Base-by-base conservation (phyloP, 2,329 filamentous ascomycete species). In the Lachnellula subtilissima region DNA sequence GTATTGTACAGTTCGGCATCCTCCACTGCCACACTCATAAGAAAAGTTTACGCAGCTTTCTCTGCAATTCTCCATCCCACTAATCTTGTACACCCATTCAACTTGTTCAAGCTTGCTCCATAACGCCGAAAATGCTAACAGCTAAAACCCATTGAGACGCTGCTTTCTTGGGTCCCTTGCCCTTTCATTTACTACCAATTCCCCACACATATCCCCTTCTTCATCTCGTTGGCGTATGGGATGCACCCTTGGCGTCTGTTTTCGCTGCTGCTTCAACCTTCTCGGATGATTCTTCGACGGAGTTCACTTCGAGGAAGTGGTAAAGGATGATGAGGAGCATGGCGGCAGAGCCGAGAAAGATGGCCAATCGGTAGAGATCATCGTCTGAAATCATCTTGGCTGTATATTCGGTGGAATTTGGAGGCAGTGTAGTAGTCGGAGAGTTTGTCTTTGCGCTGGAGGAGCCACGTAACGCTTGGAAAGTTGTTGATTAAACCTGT, bases 261-360 rank as follows among this genome's bases (percentile, higher is more conserved):
- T 59, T 56, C 8, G 59, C 47, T 46, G 22, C 48, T 8, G 53
- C 46, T 60, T 65, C 67, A 48, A 28, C 55, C 19, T 63, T 60
- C 42, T 52, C 52, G 37, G 57, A 59, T 22, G 65, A 58, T 25
- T 77, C 74, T 56, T 86, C 81, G 63, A 81, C 78, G n/a, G 90
- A 84, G 70, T 99, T 97, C 77, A 96, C 83, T 73, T 97, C 93
- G 67, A 99, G 85, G 76, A 95, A 97, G 74, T 97, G 91, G 75
- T 99, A 97, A 28, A 96, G 75, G 32, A 99, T 85, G 64, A 97
- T 97, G 60, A 99, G 81, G 46, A 97, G 78, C 89, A 97, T 93
- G 61, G 93, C 85, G 42, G 86, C 83, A 54, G 86, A 88, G 76
- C 94, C 94, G 58, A 99, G 88, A 73, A 97, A 93, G 72, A 97